A percentile compares a stretch with the other conserved stretches of the same genome.
Conservation (phyloP, 2,329 filamentous ascomycete genomes). For the Scedosporium apiospermum region DNA sequence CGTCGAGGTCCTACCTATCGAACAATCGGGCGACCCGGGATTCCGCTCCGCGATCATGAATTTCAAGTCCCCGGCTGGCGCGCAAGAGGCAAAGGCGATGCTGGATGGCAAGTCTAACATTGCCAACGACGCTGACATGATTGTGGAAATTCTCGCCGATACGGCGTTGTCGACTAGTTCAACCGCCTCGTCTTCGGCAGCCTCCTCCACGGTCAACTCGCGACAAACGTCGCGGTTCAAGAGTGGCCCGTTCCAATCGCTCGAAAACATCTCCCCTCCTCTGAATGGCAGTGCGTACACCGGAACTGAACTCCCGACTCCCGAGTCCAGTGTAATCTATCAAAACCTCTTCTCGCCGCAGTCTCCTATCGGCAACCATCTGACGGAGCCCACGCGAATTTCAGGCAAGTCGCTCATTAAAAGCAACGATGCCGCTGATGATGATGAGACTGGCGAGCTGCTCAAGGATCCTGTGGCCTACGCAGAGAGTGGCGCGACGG, state of each 20-base stretch:
- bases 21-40: conserved; percentile 38
- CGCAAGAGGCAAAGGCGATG: conserved; percentile 46
- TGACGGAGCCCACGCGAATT: conserved; percentile 49
- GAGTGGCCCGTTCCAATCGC: conserved; percentile 46
- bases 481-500: conserved; percentile 41
- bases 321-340: conserved; percentile 43
- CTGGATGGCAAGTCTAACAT: conserved; percentile 46
- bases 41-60: conserved; percentile 42
- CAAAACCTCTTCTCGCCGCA: conserved; percentile 63
- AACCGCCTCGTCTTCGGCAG: conserved; percentile 28
- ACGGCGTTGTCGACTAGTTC: conserved; percentile 24
- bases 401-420: conserved; percentile 66
- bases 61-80: conserved; percentile 43
- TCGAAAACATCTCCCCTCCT: conserved; percentile 54
- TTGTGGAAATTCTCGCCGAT: conserved; percentile 45
- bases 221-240: conserved; percentile 48
- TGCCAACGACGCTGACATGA: conserved; percentile 40
- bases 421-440: conserved; percentile 52
- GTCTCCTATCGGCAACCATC: conserved; percentile 61
- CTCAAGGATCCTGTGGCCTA: conserved; percentile 63
- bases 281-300: conserved; percentile 42
- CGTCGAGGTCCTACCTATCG: conserved; percentile 39
- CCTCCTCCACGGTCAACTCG: conserved; percentile 23
- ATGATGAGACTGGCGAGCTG: conserved; percentile 64
- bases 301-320: conserved; percentile 49